These are phyloP conservation scores for Nemania diffusa DNA, from an alignment of 2,329 filamentous ascomycete genomes.

Conservation along the genomic window DNA sequence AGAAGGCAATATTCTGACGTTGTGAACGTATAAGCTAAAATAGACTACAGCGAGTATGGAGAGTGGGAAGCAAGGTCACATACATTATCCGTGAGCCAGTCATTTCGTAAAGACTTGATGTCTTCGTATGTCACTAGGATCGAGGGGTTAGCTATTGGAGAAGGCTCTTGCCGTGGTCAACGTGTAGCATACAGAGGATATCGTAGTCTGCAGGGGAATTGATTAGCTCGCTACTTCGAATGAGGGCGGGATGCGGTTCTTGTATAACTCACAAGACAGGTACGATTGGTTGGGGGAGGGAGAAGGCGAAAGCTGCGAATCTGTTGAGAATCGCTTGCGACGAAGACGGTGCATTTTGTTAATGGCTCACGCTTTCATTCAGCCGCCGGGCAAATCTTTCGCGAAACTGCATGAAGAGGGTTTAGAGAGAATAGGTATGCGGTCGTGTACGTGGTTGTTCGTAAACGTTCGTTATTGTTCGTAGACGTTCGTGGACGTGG, in stretches of 20 bases:
- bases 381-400: conserved; percentile 47
- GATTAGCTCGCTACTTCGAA: conserved; percentile 24
- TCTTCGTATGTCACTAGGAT: conserved; percentile 84
- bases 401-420: conserved; percentile 47
- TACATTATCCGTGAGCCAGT: conserved; percentile 98
- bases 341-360: conserved; percentile 33
- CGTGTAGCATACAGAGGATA: conserved; percentile 49
- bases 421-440: neutral
- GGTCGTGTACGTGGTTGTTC: neutral
- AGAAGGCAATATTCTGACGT: conserved; percentile 90
- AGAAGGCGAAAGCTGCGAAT: conserved; percentile 47
- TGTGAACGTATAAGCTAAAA: conserved; percentile 41
- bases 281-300: conserved; percentile 55
- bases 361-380: conserved; percentile 49
- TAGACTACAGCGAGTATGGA: neutral
- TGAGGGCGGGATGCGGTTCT: conserved; percentile 16
- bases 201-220: conserved; percentile 50
- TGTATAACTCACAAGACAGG: conserved; percentile 56
- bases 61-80: conserved; percentile 46
- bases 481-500: neutral
- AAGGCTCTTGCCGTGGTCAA: neutral
- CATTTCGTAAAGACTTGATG: conserved; percentile 85
- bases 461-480: neutral
- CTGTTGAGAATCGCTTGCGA: conserved; percentile 43
- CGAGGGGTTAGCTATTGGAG: conserved; percentile 32